Base-by-base conservation (phyloP, 805 yeast species). In the Naumovozyma dairenensis region DNA sequence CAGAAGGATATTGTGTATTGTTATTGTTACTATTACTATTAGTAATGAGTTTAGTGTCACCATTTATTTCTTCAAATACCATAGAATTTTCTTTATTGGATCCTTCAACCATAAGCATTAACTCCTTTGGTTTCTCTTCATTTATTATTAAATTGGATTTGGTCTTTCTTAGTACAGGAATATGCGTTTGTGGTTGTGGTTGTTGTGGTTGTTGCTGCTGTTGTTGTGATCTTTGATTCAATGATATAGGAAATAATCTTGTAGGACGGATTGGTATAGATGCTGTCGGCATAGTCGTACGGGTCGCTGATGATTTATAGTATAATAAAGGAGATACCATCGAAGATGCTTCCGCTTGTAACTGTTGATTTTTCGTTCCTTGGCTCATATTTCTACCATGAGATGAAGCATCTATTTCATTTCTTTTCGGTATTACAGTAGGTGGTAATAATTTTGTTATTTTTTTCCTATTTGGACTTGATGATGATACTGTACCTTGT, bases 201-300 rank as follows among this genome's bases (percentile, higher is more conserved):
- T n/a, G n/a, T n/a, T n/a, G n/a, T n/a, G n/a, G n/a, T n/a, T n/a
- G n/a, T 44, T 41, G 27, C 46, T 44, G 15, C 31, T 37, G 10
- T 36, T 34, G 15, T 33, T 42, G 28, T 45, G 45, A 22, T 47
- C 27, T 24, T 19, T 33, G 48, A 25, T 40, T 53, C 3, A 41
- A 31, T 13, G 47, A 39, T 4, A 53, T 20, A 14, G 52, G 54
- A 31, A 49, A 49, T 16, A 54, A 33, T 29, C 49, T 39, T 3
- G 50, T 46, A 6, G 59, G 55, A 12, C 37, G 36, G 27, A 28
- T 22, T 16, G 25, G 12, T 4, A 14, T 18, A 4, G 20, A 9
- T 10, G 13, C 10, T 3, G n/a, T 21, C n/a, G n/a, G n/a, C n/a
- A n/a, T n/a, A n/a, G n/a, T n/a, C n/a, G n/a, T n/a, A n/a, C n/a